These are phyloP conservation scores for Oryza australiensis DNA, from an alignment of 176 grass and related monocot species.

Conservation along the genomic window DNA sequence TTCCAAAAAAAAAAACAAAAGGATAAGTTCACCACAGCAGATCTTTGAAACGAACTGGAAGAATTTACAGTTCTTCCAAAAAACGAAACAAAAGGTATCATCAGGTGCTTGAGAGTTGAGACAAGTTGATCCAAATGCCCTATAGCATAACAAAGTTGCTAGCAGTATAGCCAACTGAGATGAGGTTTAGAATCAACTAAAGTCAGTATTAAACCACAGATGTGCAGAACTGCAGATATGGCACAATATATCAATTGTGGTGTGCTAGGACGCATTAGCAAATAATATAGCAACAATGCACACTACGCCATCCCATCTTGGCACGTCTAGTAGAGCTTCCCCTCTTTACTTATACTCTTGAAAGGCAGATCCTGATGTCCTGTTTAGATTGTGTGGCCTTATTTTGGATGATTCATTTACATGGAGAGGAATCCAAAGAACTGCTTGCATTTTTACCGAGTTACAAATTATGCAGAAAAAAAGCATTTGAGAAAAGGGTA, in stretches of 20 bases:
- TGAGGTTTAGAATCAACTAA: slow-evolving; percentile 1
- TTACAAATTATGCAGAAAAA: not conserved
- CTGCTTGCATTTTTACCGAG: not conserved
- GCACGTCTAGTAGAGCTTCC: slow-evolving; percentile 13
- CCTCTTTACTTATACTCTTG: slow-evolving; percentile 22
- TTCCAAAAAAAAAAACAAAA: slow-evolving; percentile 37
- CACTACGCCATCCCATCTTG: not conserved
- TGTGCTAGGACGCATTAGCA: not conserved
- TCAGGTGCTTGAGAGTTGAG: slow-evolving; percentile 41
- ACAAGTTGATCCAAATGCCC: slow-evolving; percentile 33
- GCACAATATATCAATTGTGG: slow-evolving; percentile 21
- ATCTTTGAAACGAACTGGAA: slow-evolving; percentile 99
- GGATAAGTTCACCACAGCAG: slow-evolving; percentile 85
- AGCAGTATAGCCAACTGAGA: slow-evolving; percentile 4
- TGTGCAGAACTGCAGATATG: not conserved
- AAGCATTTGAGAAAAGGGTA: not conserved
- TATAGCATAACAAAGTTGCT: slow-evolving; percentile 23
- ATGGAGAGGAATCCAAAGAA: not conserved
- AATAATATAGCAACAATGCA: slow-evolving; percentile 1
- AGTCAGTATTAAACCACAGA: slow-evolving; percentile 9
- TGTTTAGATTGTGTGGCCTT: slow-evolving; percentile 20
- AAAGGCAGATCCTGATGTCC: slow-evolving; percentile 18
- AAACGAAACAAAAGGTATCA: slow-evolving; percentile 26
- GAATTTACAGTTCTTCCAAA: slow-evolving; percentile 90
- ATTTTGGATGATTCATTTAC: slow-evolving; percentile 19